Base-by-base conservation (phyloP, 2,329 filamentous ascomycete genomes). In the Cercospora sp. region DNA sequence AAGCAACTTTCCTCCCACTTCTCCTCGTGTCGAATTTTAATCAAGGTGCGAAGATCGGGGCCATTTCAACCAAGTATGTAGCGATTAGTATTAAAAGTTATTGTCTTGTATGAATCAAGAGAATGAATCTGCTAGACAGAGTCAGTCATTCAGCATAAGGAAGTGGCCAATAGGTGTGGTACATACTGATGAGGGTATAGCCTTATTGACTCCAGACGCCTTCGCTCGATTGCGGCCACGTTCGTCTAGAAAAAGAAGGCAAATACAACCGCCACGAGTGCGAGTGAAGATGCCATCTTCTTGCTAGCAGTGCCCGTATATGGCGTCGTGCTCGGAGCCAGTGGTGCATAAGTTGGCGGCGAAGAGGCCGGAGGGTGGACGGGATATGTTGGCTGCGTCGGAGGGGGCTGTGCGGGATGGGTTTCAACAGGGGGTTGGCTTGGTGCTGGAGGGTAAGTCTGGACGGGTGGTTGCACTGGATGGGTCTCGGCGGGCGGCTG, bases 171-270 rank as follows among this genome's bases (percentile, higher is more conserved):
- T 33, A 51, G 31, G 36, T 33, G 12, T 16, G 51, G 2, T 28
- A 12, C 23, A 30, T 26, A 55, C 48, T 23, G 45, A 48, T 23
- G 45, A 57, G 30, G 55, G 16, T 59, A 59, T 62, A 48, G 36
- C 28, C 36, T n/a, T 62, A 26, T 51, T 51, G 60, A 64, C 62
- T 57, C 62, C 62, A n/a, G 33, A 64, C 62, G 51, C 51, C 62
- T 64, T 57, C 48, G 62, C 51, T 64, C 48, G 48, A 18, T 45
- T 5, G 18, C 5, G 16, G n/a, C 62, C 18, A 42, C 26, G 36
- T 51, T 26, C 16, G 16, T 30, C 31, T 68, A 65, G 30, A 63
- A 63, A 60, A 68, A 63, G 59, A 66, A 63, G 26, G 59, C 60
- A 53, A 60, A 48, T n/a, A 51, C 63, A 40, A 65, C 36, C 13